Conservation (phyloP, 140 eudicot genomes). For the Flaveria floridana region DNA sequence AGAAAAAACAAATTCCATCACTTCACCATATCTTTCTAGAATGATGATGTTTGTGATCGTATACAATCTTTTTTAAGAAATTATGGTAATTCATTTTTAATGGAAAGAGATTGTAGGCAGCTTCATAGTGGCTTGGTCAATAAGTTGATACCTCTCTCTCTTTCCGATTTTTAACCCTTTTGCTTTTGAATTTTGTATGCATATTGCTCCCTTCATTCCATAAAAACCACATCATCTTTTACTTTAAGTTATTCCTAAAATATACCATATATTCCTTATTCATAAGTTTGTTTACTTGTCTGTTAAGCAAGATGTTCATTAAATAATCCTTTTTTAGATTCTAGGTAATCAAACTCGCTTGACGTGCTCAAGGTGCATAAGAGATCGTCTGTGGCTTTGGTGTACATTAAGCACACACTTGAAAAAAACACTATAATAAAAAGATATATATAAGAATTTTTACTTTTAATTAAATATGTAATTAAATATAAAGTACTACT, state of each 20-base stretch:
- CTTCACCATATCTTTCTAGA: constrained; percentile 13
- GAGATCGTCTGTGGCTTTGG: not conserved
- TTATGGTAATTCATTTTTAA: constrained; percentile 6
- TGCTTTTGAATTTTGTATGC: constrained; percentile 10
- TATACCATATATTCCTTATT: constrained; percentile 5
- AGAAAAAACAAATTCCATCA: not conserved
- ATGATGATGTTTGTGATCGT: constrained; percentile 14
- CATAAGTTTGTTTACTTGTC: constrained; percentile 4
- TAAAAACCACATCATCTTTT: constrained; percentile 19
- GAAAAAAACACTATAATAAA: not conserved
- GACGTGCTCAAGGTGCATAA: not conserved
- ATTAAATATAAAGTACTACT: too few species aligned
- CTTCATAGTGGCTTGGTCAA: constrained; percentile 30
- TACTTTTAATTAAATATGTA: too few species aligned
- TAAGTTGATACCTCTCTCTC: constrained; percentile 24
- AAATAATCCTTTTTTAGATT: constrained; percentile 12
- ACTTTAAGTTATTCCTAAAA: constrained; percentile 22
- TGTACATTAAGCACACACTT: too few species aligned
- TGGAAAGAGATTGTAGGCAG: constrained; percentile 1
- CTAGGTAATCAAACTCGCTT: not conserved
- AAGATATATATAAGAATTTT: not conserved
- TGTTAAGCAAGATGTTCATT: constrained; percentile 1
- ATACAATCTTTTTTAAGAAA: not conserved
- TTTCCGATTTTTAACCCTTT: constrained; percentile 18
- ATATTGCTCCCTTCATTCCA: not conserved